Evolutionary conservation across 352 stramenopile genomes (phyloP).

Genomic region (Phytophthora sp.): DNA sequence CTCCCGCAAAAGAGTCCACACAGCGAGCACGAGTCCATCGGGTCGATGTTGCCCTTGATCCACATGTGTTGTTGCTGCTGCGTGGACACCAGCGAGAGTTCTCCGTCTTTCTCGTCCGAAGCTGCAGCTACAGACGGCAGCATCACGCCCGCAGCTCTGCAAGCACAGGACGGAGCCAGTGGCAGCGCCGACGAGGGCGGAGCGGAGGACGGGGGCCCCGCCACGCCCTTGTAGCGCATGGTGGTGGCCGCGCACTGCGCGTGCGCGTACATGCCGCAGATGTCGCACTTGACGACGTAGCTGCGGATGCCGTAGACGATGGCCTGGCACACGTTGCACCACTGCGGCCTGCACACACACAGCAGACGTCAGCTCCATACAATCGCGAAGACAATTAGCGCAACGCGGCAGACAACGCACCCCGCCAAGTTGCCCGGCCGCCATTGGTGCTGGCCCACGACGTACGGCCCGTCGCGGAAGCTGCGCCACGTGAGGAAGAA

Average conservation of each 20-base stretch:
- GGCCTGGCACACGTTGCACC: conserved; percentile 83
- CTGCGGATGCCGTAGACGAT: conserved; percentile 87
- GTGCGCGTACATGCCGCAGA: conserved; percentile 86
- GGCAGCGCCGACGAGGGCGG: background rate
- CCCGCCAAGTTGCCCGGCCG: conserved; percentile 74
- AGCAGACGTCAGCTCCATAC: conserved; percentile 1
- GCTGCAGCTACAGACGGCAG: conserved; percentile 15
- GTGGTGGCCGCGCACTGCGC: conserved; percentile 70
- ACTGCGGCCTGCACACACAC: conserved; percentile 52
- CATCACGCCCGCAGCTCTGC: conserved; percentile 27
- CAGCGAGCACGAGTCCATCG: conserved; percentile 79
- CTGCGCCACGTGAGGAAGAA: conserved; percentile 85
- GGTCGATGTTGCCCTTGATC: conserved; percentile 87
- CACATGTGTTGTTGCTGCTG: conserved; percentile 63
- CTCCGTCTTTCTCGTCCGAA: conserved; percentile 17
- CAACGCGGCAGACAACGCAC: conserved; percentile 26
- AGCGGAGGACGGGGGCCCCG: background rate
- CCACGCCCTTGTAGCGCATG: conserved; percentile 47
- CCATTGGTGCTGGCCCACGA: conserved; percentile 78
- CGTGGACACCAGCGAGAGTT: background rate
- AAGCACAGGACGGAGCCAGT: conserved; percentile 17
- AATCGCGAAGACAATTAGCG: background rate
- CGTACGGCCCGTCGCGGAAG: conserved; percentile 80
- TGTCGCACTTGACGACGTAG: conserved; percentile 86
- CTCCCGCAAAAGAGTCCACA: conserved; percentile 83